phyloP scores from a whole-genome alignment of 441 rosid genomes.

The Pelargonium hybrid region DNA sequence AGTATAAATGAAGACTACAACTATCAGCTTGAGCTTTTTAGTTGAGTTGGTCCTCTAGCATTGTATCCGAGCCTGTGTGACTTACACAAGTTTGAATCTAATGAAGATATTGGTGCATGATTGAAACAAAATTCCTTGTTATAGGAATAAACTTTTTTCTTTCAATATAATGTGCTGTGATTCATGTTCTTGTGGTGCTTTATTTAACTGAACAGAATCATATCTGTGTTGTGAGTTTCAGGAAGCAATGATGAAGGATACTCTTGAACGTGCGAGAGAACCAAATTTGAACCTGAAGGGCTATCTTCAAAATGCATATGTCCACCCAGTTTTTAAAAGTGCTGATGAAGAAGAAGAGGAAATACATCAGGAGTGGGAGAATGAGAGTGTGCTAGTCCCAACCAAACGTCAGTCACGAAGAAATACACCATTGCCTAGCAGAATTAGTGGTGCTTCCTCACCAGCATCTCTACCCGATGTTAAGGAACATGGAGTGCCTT shows the following conservation, averaged over 20 bases:
- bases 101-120: no score
- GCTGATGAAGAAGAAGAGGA: conserved; percentile 33
- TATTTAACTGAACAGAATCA: not conserved
- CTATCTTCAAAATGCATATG: conserved; percentile 63
- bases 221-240: conserved; percentile 23
- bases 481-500: conserved; percentile 18
- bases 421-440: conserved; percentile 74
- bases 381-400: conserved; percentile 49
- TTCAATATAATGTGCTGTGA: no score
- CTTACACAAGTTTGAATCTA: no score
- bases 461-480: conserved; percentile 36
- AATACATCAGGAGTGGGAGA: conserved; percentile 26
- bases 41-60: no score
- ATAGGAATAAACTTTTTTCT: no score
- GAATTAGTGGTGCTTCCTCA: conserved; percentile 45
- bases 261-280: conserved; percentile 65
- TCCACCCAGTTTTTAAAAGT: conserved; percentile 59
- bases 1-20: no score
- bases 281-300: conserved; percentile 61
- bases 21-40: no score
- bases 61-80: no score
- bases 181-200: no score
- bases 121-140: no score
- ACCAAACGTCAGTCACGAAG: conserved; percentile 71
- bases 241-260: conserved; percentile 97